Evolutionary conservation across 2,329 filamentous ascomycete species (phyloP).

Genomic region (Xylariaceae sp.): DNA sequence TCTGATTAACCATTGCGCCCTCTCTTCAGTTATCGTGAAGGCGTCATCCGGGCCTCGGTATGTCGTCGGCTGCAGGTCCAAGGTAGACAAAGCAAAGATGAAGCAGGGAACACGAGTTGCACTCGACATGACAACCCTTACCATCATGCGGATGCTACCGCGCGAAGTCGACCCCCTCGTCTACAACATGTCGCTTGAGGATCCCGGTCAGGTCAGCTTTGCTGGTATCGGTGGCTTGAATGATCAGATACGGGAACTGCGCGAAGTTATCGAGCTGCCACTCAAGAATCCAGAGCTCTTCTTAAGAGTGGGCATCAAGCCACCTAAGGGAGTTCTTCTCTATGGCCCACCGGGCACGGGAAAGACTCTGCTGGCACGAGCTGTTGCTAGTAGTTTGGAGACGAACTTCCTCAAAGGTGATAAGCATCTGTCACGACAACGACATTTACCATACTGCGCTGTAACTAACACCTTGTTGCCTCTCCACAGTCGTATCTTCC

Average conservation of each 20-base stretch:
- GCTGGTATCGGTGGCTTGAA: slow-evolving; percentile 96
- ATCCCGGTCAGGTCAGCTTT: slow-evolving; percentile 96
- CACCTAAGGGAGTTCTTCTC: slow-evolving; percentile 91
- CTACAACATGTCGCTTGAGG: slow-evolving; percentile 99
- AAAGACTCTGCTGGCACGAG: slow-evolving; percentile 90
- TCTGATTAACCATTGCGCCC: too few species aligned
- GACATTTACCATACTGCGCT: background rate
- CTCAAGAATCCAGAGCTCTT: slow-evolving; percentile 99
- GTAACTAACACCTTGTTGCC: slow-evolving; percentile 12
- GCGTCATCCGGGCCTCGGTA: slow-evolving; percentile 95
- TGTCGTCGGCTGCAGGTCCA: slow-evolving; percentile 95
- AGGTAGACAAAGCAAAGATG: slow-evolving; percentile 94
- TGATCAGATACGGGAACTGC: slow-evolving; percentile 93
- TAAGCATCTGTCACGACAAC: slow-evolving; percentile 15
- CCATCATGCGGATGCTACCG: slow-evolving; percentile 99
- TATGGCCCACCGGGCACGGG: slow-evolving; percentile 96
- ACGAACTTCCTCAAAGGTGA: slow-evolving; percentile 98
- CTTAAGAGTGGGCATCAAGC: slow-evolving; percentile 94
- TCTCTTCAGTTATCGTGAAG: slow-evolving; percentile 99
- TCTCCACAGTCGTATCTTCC: slow-evolving; percentile 81
- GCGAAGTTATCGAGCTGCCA: slow-evolving; percentile 95
- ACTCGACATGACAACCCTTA: slow-evolving; percentile 98
- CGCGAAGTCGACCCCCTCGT: slow-evolving; percentile 97
- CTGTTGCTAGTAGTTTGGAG: slow-evolving; percentile 91
- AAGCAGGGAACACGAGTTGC: slow-evolving; percentile 98